Percentiles rank a stretch among this genome's conserved stretches.
phyloP scores from a whole-genome alignment of 495 filamentous ascomycete species.

The Pseudoneurospora amorphoporcata region DNA sequence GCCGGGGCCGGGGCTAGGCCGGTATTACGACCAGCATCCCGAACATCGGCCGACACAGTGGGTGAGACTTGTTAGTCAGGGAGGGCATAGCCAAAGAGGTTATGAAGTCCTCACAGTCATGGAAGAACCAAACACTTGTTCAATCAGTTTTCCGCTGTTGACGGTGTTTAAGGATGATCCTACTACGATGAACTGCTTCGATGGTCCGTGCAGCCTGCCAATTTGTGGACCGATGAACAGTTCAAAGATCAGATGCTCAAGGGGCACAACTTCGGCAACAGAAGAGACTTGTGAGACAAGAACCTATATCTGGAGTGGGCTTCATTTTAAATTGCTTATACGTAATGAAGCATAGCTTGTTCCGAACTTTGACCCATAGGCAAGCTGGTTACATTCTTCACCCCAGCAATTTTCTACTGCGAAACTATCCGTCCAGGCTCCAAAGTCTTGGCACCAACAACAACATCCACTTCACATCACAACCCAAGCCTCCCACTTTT shows the following conservation, averaged over 20 bases:
- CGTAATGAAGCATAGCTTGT: neutral
- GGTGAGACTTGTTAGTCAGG: neutral
- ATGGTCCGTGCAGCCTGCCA: neutral
- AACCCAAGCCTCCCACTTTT: neutral
- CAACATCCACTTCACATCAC: neutral
- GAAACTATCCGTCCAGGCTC: neutral
- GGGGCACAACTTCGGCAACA: rapidly evolving
- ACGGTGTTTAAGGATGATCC: neutral
- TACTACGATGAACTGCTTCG: neutral
- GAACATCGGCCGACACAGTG: neutral
- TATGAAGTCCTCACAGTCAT: too few species aligned
- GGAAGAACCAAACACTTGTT: too few species aligned
- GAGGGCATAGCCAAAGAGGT: too few species aligned
- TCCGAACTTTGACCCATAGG: neutral
- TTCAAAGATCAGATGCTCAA: neutral
- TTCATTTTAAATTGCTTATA: neutral
- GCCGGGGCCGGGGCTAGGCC: neutral
- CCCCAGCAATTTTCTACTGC: neutral
- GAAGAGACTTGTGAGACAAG: neutral
- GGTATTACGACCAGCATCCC: too few species aligned
- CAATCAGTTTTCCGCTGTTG: too few species aligned
- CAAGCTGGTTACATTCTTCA: neutral
- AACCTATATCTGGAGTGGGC: neutral
- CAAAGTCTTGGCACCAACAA: neutral
- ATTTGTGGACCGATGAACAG: neutral